Conservation (phyloP, 768 basidiomycete species). For the Gyrodon lividus region DNA sequence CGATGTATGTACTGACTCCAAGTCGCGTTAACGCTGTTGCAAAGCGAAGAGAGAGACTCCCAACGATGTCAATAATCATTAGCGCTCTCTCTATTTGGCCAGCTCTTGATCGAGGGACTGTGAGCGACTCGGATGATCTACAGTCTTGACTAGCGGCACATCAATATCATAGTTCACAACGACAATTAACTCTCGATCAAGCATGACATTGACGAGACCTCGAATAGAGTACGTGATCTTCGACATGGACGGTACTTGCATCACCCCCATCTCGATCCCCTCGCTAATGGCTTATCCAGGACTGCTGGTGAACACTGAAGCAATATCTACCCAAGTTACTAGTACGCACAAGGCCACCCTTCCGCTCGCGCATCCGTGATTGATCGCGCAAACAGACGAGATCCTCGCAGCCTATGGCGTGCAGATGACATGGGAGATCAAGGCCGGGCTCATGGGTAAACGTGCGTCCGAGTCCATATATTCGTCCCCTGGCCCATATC, state of each 20-base stretch:
- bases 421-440: constrained; percentile 85
- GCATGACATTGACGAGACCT: constrained; percentile 8
- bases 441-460: constrained; percentile 88
- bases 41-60: no score
- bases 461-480: no score
- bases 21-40: no score
- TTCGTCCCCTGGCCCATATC: background rate
- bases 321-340: constrained; percentile 74
- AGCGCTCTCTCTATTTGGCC: no score
- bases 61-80: no score
- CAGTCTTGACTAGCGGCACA: no score
- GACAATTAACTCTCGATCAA: constrained; percentile 10
- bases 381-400: constrained; percentile 46
- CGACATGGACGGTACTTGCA: constrained; percentile 73
- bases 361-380: background rate
- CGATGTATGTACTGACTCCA: no score
- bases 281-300: constrained; percentile 38
- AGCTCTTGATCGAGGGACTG: no score
- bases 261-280: background rate
- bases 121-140: no score
- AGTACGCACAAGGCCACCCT: constrained; percentile 44
- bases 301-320: constrained; percentile 74
- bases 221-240: constrained; percentile 64
- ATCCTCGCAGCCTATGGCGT: constrained; percentile 72
- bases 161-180: background rate